These are phyloP conservation scores for Kernera saxatilis DNA, from an alignment of 345 rosid species.

Conservation along the genomic window DNA sequence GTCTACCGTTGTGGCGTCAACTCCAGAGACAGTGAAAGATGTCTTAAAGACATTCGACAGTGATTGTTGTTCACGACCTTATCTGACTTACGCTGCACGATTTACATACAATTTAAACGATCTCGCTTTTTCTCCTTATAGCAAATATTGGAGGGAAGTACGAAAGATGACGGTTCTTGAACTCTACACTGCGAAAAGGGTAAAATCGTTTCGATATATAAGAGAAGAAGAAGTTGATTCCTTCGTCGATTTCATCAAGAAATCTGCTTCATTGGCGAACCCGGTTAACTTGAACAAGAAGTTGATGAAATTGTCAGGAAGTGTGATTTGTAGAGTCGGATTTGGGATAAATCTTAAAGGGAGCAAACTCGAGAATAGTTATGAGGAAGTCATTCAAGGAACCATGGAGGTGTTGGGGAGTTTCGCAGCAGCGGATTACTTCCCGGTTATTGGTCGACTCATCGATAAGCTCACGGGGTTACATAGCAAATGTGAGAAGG, in stretches of 20 bases:
- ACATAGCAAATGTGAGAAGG: conserved; percentile 27
- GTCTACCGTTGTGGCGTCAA: conserved; percentile 38
- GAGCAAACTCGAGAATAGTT: conserved; percentile 25
- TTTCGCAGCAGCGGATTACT: conserved; percentile 29
- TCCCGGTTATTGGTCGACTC: conserved; percentile 35
- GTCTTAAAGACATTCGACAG: conserved; percentile 33
- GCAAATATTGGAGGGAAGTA: conserved; percentile 31
- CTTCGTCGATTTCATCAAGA: conserved; percentile 12
- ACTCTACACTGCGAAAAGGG: conserved; percentile 36
- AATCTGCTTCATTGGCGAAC: conserved; percentile 17
- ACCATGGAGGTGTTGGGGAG: conserved; percentile 13
- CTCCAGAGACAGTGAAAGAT: conserved; percentile 35
- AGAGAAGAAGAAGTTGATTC: conserved; percentile 36
- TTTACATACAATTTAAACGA: conserved; percentile 29
- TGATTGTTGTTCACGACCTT: conserved; percentile 42
- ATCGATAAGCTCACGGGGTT: conserved; percentile 34
- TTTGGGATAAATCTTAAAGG: conserved; percentile 34
- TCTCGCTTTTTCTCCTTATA: conserved; percentile 28
- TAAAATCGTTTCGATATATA: conserved; percentile 27
- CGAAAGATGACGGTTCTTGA: conserved; percentile 33
- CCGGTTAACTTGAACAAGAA: conserved; percentile 25
- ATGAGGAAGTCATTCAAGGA: conserved; percentile 32
- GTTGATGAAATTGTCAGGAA: conserved; percentile 19
- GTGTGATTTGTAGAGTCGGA: conserved; percentile 29
- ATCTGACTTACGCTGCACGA: conserved; percentile 10